phyloP scores from a whole-genome alignment of 1,139 yeast species.

The Nematodospora anomalae region DNA sequence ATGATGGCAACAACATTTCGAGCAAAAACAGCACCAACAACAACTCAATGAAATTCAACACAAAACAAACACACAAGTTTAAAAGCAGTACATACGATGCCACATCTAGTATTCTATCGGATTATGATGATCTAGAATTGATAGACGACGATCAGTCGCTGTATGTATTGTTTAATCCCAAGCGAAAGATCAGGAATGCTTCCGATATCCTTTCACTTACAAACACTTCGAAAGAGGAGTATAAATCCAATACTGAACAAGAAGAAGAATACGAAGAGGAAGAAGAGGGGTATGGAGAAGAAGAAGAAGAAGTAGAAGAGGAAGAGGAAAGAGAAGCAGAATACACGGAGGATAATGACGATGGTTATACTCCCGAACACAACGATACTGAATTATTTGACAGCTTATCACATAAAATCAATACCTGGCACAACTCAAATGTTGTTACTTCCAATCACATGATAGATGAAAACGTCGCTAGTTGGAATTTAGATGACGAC shows the following conservation, averaged over 20 bases:
- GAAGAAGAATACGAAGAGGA: conserved; percentile 15
- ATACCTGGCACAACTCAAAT: conserved; percentile 23
- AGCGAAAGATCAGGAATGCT: conserved; percentile 16
- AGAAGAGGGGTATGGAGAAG: conserved; percentile 12
- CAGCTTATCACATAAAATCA: conserved; percentile 24
- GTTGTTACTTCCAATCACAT: conserved; percentile 13
- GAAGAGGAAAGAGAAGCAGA: conserved; percentile 11
- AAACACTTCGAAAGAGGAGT: conserved; percentile 23
- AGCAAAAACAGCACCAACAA: conserved; percentile 8
- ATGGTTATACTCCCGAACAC: conserved; percentile 1
- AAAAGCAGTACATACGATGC: conserved; percentile 11
- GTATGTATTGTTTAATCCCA: conserved; percentile 47
- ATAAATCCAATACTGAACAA: conserved; percentile 10
- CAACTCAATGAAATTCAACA: conserved; percentile 15
- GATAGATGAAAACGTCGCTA: conserved; percentile 44
- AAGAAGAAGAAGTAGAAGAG: conserved; percentile 18
- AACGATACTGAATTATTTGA: conserved; percentile 4
- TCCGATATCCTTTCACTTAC: conserved; percentile 44
- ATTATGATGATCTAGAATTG: conserved; percentile 18
- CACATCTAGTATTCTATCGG: conserved; percentile 21
- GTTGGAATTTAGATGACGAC: conserved; percentile 46
- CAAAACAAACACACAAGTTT: conserved; percentile 5
- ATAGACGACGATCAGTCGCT: conserved; percentile 31
- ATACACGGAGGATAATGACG: background rate
- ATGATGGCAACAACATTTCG: conserved; percentile 1